A percentile compares a stretch with the other conserved stretches of the same genome.
Evolutionary conservation across 2,329 filamentous ascomycete genomes (phyloP).

Genomic region (Sporothrix protearum): DNA sequence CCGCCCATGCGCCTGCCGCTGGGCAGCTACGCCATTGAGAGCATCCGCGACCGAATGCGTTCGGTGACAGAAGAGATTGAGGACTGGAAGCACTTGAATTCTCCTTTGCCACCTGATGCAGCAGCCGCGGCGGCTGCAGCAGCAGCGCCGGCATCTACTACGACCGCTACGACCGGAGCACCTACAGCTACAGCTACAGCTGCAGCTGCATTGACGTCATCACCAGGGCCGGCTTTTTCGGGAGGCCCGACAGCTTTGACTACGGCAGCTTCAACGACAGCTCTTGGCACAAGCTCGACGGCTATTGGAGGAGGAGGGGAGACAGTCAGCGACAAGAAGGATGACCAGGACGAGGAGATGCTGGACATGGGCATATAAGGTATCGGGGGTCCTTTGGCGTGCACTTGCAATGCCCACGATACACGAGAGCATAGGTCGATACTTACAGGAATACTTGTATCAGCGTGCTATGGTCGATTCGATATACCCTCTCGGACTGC

Average conservation of each 20-base stretch:
- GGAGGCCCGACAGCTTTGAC: conserved; percentile 31
- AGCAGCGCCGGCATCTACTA: conserved; percentile 25
- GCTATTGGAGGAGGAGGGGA: neutral
- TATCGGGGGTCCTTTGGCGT: too few species aligned
- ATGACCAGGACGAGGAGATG: conserved; percentile 22
- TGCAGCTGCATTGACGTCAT: neutral
- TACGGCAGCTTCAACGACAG: conserved; percentile 29
- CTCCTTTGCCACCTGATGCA: conserved; percentile 47
- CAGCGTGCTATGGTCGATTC: neutral
- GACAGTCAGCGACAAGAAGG: neutral
- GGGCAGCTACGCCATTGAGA: conserved; percentile 93
- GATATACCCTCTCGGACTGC: neutral
- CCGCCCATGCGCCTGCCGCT: conserved; percentile 82
- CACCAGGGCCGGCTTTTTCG: conserved; percentile 23
- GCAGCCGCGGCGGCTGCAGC: neutral
- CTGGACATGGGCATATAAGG: conserved; percentile 3
- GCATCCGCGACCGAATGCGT: conserved; percentile 81
- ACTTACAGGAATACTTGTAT: neutral
- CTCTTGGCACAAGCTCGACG: neutral
- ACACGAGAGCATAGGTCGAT: neutral
- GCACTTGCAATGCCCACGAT: neutral
- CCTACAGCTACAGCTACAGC: conserved; percentile 31
- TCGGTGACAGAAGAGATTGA: conserved; percentile 93
- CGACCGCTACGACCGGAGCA: conserved; percentile 7
- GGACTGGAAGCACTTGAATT: conserved; percentile 86